Base-by-base conservation (phyloP, 2,329 filamentous ascomycete species). In the Botrytis paeoniae region DNA sequence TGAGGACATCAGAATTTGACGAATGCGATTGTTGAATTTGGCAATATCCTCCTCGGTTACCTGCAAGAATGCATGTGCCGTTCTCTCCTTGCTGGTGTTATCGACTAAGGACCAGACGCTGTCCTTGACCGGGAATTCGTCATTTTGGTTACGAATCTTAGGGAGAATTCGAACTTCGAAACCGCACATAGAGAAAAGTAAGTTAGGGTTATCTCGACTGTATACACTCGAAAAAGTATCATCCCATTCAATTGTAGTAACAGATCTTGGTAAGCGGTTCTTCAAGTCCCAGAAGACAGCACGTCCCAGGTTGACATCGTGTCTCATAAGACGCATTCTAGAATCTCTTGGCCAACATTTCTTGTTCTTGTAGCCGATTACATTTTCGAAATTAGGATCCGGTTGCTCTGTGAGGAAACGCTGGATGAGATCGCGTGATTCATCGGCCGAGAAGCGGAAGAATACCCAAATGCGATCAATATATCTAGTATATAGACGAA, bases 381-480 rank as follows among this genome's bases (percentile, higher is more conserved):
- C 96, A 76, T 99, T 99, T 82, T 99, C 96, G 77, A 99, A 99
- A 81, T 99, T 99, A 3, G 96, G 96, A 82, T 99, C 97, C 0
- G 96, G 96, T 80, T 99, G 95, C 81, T 99, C 97, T 0, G 97
- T 99, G 77, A 99, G 86, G 87, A 98, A 99, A 16, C 96, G 92
- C 82, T 99, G 96, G 74, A 99, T 99, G 64, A 99, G 86, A 79
- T 99, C 96, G 75, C 96, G 88, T 4, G 95, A 97, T 80, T 99
- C 96, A 63, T 99, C 96, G 0, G 95, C 95, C 5, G 89, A 92
- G 82, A 99, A 99, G 70, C 96, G 89, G 81, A 98, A 89, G 85
- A 98, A 97, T 8, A 99, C 94, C 95, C 96, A 99, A 72, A 99
- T 97, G 82, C 93, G 96, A 85, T 99, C 96, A 76, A 99, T 95